phyloP scores from a whole-genome alignment of 306 rosid genomes.

The Fragaria iinumae region DNA sequence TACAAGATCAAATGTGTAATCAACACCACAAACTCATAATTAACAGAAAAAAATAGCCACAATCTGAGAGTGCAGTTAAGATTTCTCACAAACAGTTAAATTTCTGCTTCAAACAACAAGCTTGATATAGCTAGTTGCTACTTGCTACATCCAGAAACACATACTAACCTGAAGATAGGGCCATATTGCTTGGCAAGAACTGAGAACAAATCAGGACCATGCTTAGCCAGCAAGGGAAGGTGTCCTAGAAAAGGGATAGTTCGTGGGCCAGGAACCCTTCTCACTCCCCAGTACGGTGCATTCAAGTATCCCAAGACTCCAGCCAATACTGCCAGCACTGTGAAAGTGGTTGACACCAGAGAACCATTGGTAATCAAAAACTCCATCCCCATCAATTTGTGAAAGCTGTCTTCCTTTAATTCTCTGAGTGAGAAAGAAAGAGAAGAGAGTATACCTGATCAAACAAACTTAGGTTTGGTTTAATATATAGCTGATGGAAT shows the following conservation, averaged over 20 bases:
- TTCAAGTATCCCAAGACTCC: slow-evolving; percentile 56
- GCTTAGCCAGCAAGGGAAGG: slow-evolving; percentile 78
- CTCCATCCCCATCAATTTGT: slow-evolving; percentile 27
- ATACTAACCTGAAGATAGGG: slow-evolving; percentile 83
- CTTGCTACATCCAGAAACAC: background rate
- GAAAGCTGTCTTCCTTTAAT: background rate
- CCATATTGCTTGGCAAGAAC: slow-evolving; percentile 85
- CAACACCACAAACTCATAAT: background rate
- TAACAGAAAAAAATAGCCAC: background rate
- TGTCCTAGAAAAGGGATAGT: slow-evolving; percentile 75
- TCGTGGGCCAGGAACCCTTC: slow-evolving; percentile 91
- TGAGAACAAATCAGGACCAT: slow-evolving; percentile 90
- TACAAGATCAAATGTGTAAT: background rate
- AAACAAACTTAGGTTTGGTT: background rate
- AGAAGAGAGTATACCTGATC: background rate
- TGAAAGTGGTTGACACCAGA: slow-evolving; percentile 35
- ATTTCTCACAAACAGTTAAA: background rate
- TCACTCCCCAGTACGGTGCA: slow-evolving; percentile 75
- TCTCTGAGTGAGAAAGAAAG: slow-evolving; percentile 1
- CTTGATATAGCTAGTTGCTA: background rate
- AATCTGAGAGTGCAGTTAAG: background rate
- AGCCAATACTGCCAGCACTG: slow-evolving; percentile 39
- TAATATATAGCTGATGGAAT: background rate
- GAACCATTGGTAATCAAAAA: slow-evolving; percentile 23
- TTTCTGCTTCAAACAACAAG: background rate